Evolutionary conservation across 202 grass and related monocot species (phyloP).

Genomic region (Bolboschoenoplectus hybrid): DNA sequence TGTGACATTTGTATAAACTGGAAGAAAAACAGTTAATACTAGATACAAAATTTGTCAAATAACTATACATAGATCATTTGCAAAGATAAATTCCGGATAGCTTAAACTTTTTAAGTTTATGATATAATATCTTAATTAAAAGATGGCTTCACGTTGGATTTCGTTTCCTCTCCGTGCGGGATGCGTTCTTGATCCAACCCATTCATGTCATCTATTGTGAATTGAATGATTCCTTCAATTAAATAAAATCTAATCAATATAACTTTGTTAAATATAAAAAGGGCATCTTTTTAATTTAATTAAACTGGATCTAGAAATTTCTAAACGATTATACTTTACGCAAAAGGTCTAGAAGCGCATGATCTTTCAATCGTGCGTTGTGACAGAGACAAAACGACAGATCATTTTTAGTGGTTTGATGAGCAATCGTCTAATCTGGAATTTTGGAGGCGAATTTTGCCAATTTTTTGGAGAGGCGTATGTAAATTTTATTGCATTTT

Average conservation of each 20-base stretch:
- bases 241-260: not conserved
- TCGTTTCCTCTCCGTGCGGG: not conserved
- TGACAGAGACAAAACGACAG: too few relatives aligned
- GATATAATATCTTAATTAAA: too few relatives aligned
- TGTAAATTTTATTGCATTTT: too few relatives aligned
- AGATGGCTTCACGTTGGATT: too few relatives aligned
- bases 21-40: not conserved
- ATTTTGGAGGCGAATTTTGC: not conserved
- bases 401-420: too few relatives aligned
- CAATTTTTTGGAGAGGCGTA: too few relatives aligned
- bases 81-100: not conserved
- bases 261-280: not conserved
- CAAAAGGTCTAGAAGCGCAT: not conserved
- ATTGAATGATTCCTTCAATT: not conserved
- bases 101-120: too few relatives aligned
- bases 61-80: too few relatives aligned
- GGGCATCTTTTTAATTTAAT: not conserved
- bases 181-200: not conserved
- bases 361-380: not conserved
- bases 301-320: not conserved
- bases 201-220: not conserved
- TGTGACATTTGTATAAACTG: not conserved
- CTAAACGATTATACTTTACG: not conserved
- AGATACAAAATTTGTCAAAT: too few relatives aligned
- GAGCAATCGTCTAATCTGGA: too few relatives aligned